These are phyloP conservation scores for Aspergillus baeticus DNA, from an alignment of 495 filamentous ascomycete species.

Conservation along the genomic window DNA sequence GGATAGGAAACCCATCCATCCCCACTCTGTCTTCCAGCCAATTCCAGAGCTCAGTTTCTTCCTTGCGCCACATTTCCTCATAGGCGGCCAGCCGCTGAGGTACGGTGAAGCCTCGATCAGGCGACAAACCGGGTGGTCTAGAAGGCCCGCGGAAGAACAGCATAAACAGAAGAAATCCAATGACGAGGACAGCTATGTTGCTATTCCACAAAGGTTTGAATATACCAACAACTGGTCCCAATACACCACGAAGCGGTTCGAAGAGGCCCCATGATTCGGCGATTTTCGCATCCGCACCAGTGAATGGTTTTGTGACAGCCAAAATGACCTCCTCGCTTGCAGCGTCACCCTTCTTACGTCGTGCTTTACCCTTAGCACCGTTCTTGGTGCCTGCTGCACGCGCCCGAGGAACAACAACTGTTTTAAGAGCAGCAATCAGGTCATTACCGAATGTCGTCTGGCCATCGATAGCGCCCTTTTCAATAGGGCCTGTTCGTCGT, in stretches of 20 bases:
- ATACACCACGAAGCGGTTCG: conserved; percentile 67
- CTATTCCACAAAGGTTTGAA: conserved; percentile 67
- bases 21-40: conserved; percentile 92
- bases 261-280: conserved; percentile 72
- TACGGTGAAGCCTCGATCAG: conserved; percentile 29
- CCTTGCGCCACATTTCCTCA: conserved; percentile 87
- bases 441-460: conserved; percentile 79
- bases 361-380: conserved; percentile 40
- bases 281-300: conserved; percentile 37
- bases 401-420: conserved; percentile 65
- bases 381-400: conserved; percentile 43
- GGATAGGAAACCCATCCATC: conserved; percentile 61
- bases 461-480: conserved; percentile 91
- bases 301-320: conserved; percentile 44
- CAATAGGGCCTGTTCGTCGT: conserved; percentile 72
- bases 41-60: conserved; percentile 91
- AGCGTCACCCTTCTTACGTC: conserved; percentile 55
- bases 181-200: conserved; percentile 54
- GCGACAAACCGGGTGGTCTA: conserved; percentile 32
- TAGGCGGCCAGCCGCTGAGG: conserved; percentile 80
- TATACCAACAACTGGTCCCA: conserved; percentile 71
- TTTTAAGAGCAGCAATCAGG: conserved; percentile 68
- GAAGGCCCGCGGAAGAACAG: conserved; percentile 59
- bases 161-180: conserved; percentile 55
- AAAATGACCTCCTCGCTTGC: conserved; percentile 27